These are phyloP conservation scores for Tubosaeta brunneosetosa DNA, from an alignment of 768 basidiomycete species.

Conservation along the genomic window DNA sequence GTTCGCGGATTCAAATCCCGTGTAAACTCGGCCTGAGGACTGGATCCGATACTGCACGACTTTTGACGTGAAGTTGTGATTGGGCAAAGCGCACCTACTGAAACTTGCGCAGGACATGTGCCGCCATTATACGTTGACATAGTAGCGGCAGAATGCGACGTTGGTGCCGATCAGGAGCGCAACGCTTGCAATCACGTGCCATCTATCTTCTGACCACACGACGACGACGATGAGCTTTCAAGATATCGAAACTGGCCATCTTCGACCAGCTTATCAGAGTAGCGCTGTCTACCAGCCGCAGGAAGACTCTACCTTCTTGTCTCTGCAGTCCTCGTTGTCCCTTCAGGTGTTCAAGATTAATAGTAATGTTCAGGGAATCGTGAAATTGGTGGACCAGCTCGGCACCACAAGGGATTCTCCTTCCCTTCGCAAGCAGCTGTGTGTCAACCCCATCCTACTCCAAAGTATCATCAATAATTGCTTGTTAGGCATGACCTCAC, in stretches of 20 bases:
- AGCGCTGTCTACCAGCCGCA: conserved; percentile 33
- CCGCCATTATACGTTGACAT: too few species aligned
- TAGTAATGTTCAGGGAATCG: conserved; percentile 91
- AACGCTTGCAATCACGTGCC: conserved; percentile 9
- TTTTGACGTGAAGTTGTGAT: too few species aligned
- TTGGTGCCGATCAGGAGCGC: not conserved
- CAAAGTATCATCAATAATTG: conserved; percentile 3
- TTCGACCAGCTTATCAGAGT: conserved; percentile 27
- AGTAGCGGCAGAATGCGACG: not conserved
- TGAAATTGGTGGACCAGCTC: conserved; percentile 94
- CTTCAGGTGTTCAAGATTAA: conserved; percentile 99
- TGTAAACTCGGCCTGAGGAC: too few species aligned
- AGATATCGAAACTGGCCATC: conserved; percentile 44
- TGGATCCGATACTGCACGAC: too few species aligned
- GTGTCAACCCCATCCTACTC: conserved; percentile 29
- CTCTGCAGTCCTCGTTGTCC: conserved; percentile 73
- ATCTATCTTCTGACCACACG: not conserved
- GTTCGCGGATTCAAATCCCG: too few species aligned
- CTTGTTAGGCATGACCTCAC: conserved; percentile 82
- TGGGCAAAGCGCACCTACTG: not conserved
- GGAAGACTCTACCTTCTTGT: conserved; percentile 72
- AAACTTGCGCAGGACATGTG: not conserved
- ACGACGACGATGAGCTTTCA: conserved; percentile 42
- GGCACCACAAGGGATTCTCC: conserved; percentile 82
- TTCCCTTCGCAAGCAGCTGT: conserved; percentile 79